These are phyloP conservation scores for Podospora sp. DNA, from an alignment of 495 filamentous ascomycete species.

Conservation along the genomic window DNA sequence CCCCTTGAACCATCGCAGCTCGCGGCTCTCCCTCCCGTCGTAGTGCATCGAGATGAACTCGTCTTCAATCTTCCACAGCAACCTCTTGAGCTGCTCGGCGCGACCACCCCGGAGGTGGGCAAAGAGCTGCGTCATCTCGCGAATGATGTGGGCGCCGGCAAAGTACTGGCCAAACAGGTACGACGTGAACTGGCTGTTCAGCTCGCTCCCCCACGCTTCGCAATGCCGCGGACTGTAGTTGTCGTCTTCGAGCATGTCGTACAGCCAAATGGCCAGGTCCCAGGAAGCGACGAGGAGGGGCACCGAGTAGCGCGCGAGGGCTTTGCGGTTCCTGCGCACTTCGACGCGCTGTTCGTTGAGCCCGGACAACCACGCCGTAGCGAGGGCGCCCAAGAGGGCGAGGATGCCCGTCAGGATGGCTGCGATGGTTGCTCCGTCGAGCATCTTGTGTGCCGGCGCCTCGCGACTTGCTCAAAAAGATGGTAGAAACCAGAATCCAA, in stretches of 20 bases:
- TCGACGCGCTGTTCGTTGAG: conserved; percentile 16
- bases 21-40: conserved; percentile 8
- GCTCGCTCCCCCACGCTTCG: conserved; percentile 12
- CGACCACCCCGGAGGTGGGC: conserved; percentile 1
- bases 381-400: conserved; percentile 17
- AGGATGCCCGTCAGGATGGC: conserved; percentile 20
- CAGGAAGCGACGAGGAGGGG: conserved; percentile 21
- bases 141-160: conserved; percentile 20
- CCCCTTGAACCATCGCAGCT: conserved; percentile 5
- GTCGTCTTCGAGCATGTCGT: conserved; percentile 15
- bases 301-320: conserved; percentile 4
- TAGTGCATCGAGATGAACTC: conserved; percentile 20
- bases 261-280: conserved; percentile 17
- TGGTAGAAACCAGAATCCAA: no score
- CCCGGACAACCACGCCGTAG: conserved; percentile 19
- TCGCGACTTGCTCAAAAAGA: no score
- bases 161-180: conserved; percentile 20
- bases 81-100: conserved; percentile 12
- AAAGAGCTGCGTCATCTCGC: conserved; percentile 18
- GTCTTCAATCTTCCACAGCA: conserved; percentile 20
- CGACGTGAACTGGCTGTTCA: conserved; percentile 10
- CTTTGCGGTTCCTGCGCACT: conserved; percentile 11
- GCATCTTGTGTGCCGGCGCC: no score
- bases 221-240: conserved; percentile 11
- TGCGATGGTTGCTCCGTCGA: conserved; percentile 17